Evolutionary conservation across 106 monocot genomes (phyloP), one percentile per base, ranked within the genome.

Genomic region (Acanthochlamys bracteata): DNA sequence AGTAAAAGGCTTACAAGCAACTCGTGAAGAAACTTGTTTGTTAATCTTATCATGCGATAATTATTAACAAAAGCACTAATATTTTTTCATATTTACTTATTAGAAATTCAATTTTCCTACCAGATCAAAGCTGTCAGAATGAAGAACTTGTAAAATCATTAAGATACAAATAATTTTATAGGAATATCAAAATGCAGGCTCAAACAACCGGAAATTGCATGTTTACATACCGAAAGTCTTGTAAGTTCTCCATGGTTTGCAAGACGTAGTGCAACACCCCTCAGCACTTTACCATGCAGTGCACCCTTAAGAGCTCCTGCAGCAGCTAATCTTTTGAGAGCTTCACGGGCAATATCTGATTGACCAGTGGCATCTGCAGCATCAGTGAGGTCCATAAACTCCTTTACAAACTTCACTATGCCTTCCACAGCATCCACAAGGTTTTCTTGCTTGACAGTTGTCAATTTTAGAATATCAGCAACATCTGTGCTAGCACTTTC

Each of bases 281-380:
- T 88, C 73, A 96, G 78, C 33, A 84, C 78, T 69, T 88, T 65
- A 19, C 78, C 87, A 66, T 85, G 85, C 73, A 96, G 63, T 33
- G 96, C 91, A 62, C 91, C 91, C 60, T 96, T 96, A 22, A 96
- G 83, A 67, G 96, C 87, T 40, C 89, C 96, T 59, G 96, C 96
- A 64, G 88, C 80, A 71, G 96, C 88, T 58, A 96, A 74, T 72
- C 96, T 91, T 66, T 85, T 96, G 16, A 96, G 82, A 74, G 83
- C 88, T 70, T 96, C 96, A 70, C 88, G 87, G 20, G 96, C 96
- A 74, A 96, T 87, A 68, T 91, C 85, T 42, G 87, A 59, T 65
- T 91, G 96, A 52, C 88, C 96, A 27, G 96, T 96, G 45, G 96
- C 96, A 91, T 96, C 96, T 63, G 96, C 96, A 56, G 91, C 90